These are phyloP conservation scores for Elsinoe fawcettii DNA, from an alignment of 2,329 filamentous ascomycete species.

Conservation along the genomic window DNA sequence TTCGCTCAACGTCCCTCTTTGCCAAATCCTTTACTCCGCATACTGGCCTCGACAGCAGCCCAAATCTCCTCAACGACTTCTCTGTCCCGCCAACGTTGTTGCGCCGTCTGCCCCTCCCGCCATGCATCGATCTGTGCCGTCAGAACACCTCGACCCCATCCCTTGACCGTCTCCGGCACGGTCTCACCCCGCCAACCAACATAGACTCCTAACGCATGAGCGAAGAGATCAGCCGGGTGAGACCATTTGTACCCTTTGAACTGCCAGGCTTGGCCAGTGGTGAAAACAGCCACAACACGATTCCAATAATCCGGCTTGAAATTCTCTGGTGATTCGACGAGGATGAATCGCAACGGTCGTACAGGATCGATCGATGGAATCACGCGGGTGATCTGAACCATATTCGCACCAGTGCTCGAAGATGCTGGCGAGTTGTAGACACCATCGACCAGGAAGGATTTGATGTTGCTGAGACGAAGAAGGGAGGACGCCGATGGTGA, in stretches of 20 bases:
- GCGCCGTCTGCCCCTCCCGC: slow-evolving; percentile 44
- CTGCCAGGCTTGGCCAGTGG: slow-evolving; percentile 95
- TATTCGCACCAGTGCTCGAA: slow-evolving; percentile 55
- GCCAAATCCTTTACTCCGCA: slow-evolving; percentile 78
- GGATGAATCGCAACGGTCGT: slow-evolving; percentile 81
- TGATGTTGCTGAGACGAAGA: slow-evolving; percentile 91
- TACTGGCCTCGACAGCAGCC: slow-evolving; percentile 78
- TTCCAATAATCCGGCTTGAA: slow-evolving; percentile 99
- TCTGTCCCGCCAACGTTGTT: slow-evolving; percentile 70
- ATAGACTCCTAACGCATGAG: slow-evolving; percentile 77
- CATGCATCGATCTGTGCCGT: slow-evolving; percentile 78
- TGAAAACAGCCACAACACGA: slow-evolving; percentile 91
- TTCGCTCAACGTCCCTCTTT: slow-evolving; percentile 46
- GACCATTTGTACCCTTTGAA: slow-evolving; percentile 98
- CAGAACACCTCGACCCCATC: slow-evolving; percentile 79
- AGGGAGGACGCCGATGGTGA: slow-evolving; percentile 93
- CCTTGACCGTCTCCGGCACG: slow-evolving; percentile 66
- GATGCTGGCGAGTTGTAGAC: slow-evolving; percentile 66
- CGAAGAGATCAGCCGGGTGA: slow-evolving; percentile 79
- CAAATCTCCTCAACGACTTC: slow-evolving; percentile 92
- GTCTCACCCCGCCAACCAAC: slow-evolving; percentile 86
- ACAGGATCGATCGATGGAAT: slow-evolving; percentile 62
- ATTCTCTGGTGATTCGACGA: slow-evolving; percentile 85
- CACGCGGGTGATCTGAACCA: slow-evolving; percentile 75
- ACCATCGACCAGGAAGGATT: slow-evolving; percentile 82